Conservation (phyloP, 2,329 filamentous ascomycete species). For the Ophiocordyceps sinensis region DNA sequence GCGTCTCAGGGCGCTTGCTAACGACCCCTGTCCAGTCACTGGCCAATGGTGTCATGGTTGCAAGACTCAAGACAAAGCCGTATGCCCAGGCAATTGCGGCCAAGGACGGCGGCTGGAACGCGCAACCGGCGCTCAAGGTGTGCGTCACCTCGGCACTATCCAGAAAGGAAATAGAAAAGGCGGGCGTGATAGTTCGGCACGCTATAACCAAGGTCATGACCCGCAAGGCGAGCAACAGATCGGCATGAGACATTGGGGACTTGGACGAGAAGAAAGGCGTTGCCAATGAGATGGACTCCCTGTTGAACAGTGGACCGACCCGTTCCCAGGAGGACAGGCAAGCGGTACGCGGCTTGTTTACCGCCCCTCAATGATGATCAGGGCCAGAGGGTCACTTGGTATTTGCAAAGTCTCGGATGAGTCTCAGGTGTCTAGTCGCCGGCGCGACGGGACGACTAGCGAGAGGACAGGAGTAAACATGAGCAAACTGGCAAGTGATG, state of each 20-base stretch:
- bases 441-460: too few relatives aligned
- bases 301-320: too few relatives aligned
- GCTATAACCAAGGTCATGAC: constrained; percentile 88
- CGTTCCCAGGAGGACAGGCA: too few relatives aligned
- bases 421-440: too few relatives aligned
- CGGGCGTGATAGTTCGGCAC: constrained; percentile 74
- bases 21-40: constrained; percentile 44
- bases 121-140: constrained; percentile 76
- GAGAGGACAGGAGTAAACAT: too few relatives aligned
- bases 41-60: constrained; percentile 79
- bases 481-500: too few relatives aligned
- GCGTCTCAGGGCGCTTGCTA: not conserved
- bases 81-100: constrained; percentile 46
- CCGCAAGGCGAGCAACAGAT: constrained; percentile 35
- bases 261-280: too few relatives aligned
- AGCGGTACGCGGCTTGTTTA: too few relatives aligned
- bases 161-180: constrained; percentile 93
- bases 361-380: too few relatives aligned
- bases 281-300: too few relatives aligned
- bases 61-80: constrained; percentile 67
- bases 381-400: too few relatives aligned
- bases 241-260: constrained; percentile 1
- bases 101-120: constrained; percentile 54
- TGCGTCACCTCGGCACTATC: constrained; percentile 78
- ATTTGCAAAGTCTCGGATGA: too few relatives aligned